phyloP scores from a whole-genome alignment of 139 green algal genomes.

The Coelastrella sp. region DNA sequence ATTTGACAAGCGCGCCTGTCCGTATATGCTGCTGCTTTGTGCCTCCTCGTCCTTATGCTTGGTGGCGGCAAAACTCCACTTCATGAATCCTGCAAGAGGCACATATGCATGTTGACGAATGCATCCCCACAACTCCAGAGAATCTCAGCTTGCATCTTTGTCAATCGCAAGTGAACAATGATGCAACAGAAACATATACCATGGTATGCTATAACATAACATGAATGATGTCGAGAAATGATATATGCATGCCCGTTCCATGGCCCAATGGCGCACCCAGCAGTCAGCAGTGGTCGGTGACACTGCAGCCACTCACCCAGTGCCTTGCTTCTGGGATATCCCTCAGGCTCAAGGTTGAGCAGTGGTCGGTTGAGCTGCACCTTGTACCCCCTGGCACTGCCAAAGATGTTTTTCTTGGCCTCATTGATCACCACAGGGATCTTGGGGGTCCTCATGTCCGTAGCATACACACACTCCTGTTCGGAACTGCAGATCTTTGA shows the following conservation, averaged over 20 bases:
- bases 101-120: no score
- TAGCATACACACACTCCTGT: not conserved
- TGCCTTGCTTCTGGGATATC: not conserved
- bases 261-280: no score
- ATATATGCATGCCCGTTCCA: no score
- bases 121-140: no score
- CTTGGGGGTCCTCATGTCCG: constrained; percentile 3
- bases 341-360: constrained; percentile 15
- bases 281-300: no score
- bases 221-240: no score
- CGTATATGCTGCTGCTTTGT: constrained; percentile 42
- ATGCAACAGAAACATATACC: no score
- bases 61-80: constrained; percentile 39
- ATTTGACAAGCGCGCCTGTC: constrained; percentile 30
- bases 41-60: constrained; percentile 38
- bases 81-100: constrained; percentile 41
- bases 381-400: constrained; percentile 45
- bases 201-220: no score
- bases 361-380: constrained; percentile 38
- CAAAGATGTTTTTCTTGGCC: constrained; percentile 8
- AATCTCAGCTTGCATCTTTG: no score
- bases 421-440: constrained; percentile 42
- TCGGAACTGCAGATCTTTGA: constrained; percentile 9
- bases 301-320: constrained; percentile 24
- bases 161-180: no score